phyloP scores from a whole-genome alignment of 1,139 yeast genomes.

The Yamadazyma aaseri region DNA sequence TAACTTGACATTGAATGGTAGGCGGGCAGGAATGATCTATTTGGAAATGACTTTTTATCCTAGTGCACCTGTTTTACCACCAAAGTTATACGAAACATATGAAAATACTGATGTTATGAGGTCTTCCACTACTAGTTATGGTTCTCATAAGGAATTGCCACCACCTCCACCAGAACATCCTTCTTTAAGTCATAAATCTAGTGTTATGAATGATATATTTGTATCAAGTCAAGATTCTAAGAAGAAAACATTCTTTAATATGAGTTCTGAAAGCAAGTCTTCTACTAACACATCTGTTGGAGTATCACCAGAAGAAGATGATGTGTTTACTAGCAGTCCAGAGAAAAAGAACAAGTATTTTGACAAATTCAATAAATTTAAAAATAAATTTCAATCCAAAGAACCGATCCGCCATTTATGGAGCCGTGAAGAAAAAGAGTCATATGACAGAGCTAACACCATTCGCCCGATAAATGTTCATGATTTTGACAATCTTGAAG shows the following conservation, averaged over 20 bases:
- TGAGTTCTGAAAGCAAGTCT: conserved; percentile 1
- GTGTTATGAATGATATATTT: conserved; percentile 28
- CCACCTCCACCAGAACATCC: conserved; percentile 17
- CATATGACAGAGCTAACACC: conserved; percentile 5
- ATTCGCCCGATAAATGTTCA: conserved; percentile 14
- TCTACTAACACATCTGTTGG: conserved; percentile 4
- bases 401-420: conserved; percentile 30
- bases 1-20: conserved; percentile 62
- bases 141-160: conserved; percentile 9
- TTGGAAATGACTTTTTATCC: conserved; percentile 93
- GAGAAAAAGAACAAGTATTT: conserved; percentile 21
- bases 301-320: conserved; percentile 6
- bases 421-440: conserved; percentile 11
- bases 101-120: conserved; percentile 2
- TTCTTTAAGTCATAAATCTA: conserved; percentile 10
- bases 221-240: conserved; percentile 16
- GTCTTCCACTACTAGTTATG: conserved; percentile 4
- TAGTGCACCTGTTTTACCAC: conserved; percentile 48
- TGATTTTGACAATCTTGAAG: conserved; percentile 21
- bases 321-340: conserved; percentile 9
- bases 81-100: conserved; percentile 27
- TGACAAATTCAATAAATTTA: conserved; percentile 31
- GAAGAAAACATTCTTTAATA: conserved; percentile 11
- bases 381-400: conserved; percentile 32
- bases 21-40: conserved; percentile 85